Conservation (phyloP, 2,329 filamentous ascomycete species). For the Chalaropsis thielavioides region DNA sequence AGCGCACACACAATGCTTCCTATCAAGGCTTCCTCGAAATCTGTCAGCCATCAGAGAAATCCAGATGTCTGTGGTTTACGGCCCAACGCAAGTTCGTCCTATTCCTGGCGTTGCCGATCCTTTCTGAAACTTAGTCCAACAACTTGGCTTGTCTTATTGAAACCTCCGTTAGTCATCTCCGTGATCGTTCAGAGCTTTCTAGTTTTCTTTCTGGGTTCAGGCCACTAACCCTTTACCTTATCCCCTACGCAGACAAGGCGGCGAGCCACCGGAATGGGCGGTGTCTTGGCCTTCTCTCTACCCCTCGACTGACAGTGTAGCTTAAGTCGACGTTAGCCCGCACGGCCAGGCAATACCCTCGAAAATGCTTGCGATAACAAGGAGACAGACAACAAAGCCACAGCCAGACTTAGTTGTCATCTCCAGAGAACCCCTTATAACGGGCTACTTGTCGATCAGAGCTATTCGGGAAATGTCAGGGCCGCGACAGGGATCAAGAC, state of each 20-base stretch:
- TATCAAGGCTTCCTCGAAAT: not conserved
- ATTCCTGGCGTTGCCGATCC: not conserved
- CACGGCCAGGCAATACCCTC: not conserved
- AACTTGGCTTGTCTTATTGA: not conserved
- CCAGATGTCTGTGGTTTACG: not conserved
- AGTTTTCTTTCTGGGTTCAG: not conserved
- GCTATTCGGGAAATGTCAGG: not conserved
- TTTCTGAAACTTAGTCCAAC: slow-evolving; percentile 2
- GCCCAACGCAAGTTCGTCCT: slow-evolving; percentile 12
- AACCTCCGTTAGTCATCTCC: not conserved
- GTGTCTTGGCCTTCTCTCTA: not conserved
- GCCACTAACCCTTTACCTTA: not conserved
- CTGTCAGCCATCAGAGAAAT: not conserved
- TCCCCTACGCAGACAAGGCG: not conserved
- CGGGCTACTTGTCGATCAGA: not conserved
- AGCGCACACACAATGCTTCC: not conserved
- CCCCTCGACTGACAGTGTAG: not conserved
- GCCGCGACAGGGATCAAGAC: not conserved
- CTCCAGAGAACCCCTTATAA: not conserved
- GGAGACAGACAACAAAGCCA: not conserved
- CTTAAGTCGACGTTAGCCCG: not conserved
- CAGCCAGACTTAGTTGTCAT: not conserved
- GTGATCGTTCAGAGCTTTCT: not conserved
- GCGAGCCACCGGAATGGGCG: not conserved
- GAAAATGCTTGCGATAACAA: not conserved